Evolutionary conservation across 192 early-diverging fungal genomes (phyloP).

Genomic region (Thamnidium elegans): DNA sequence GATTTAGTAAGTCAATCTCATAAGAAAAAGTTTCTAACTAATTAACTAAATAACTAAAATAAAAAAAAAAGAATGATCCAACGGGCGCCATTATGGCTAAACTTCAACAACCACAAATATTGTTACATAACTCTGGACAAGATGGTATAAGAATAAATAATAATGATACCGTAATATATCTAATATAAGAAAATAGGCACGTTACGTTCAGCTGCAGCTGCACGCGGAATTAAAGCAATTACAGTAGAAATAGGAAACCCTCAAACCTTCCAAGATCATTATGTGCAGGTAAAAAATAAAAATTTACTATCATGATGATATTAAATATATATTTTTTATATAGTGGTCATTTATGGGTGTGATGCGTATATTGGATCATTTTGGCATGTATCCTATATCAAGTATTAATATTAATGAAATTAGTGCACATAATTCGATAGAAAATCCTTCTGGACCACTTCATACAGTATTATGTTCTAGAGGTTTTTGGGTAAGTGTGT

Average conservation of each 20-base stretch:
- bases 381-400: slow-evolving; percentile 53
- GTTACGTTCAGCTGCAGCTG: slow-evolving; percentile 74
- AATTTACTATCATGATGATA: background rate
- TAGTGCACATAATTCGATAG: background rate
- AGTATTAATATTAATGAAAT: background rate
- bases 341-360: slow-evolving; percentile 61
- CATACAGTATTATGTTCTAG: slow-evolving; percentile 29
- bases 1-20: slow-evolving; percentile 54
- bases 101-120: slow-evolving; percentile 81
- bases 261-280: slow-evolving; percentile 79
- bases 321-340: too few species aligned
- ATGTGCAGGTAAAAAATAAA: slow-evolving; percentile 49
- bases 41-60: too few species aligned
- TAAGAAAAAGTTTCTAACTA: too few species aligned
- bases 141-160: too few species aligned
- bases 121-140: slow-evolving; percentile 64
- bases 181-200: slow-evolving; percentile 52
- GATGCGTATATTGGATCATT: slow-evolving; percentile 57
- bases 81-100: slow-evolving; percentile 68
- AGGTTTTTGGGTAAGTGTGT: slow-evolving; percentile 29
- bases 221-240: slow-evolving; percentile 77
- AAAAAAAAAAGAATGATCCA: slow-evolving; percentile 63
- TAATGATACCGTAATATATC: background rate
- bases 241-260: slow-evolving; percentile 94
- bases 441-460: background rate